These are phyloP conservation scores for Aspergillus phoenicis DNA, from an alignment of 2,329 filamentous ascomycete genomes.

Conservation along the genomic window DNA sequence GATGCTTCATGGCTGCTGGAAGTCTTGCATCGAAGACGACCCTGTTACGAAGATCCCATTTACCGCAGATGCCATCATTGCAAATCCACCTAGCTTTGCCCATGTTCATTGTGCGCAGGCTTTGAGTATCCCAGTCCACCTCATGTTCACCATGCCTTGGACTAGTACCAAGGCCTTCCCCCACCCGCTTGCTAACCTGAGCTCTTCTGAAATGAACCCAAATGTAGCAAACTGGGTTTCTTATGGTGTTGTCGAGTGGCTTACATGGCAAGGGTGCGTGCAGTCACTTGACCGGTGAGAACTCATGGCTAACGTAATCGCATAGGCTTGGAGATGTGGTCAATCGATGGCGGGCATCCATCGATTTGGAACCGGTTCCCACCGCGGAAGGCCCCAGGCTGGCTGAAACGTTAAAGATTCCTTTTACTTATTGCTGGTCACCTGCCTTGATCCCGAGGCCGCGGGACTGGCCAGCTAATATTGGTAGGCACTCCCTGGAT, in stretches of 20 bases:
- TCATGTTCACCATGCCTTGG: conserved; percentile 60
- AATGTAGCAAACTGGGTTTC: conserved; percentile 48
- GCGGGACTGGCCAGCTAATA: conserved; percentile 42
- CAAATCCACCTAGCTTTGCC: conserved; percentile 57
- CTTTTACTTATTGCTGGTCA: conserved; percentile 52
- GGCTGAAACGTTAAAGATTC: conserved; percentile 40
- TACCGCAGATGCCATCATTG: conserved; percentile 58
- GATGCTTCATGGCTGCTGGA: conserved; percentile 46
- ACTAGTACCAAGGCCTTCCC: conserved; percentile 49
- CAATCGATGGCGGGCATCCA: conserved; percentile 45
- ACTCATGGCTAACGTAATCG: background rate
- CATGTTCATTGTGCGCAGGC: conserved; percentile 57
- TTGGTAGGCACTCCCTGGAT: conserved; percentile 27
- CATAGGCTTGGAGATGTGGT: conserved; percentile 49
- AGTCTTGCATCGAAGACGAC: conserved; percentile 42
- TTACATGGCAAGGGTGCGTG: conserved; percentile 54
- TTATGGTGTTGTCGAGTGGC: conserved; percentile 51
- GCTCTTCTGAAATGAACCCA: conserved; percentile 36
- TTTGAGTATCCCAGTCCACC: conserved; percentile 53
- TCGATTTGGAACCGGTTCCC: conserved; percentile 46
- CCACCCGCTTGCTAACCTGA: conserved; percentile 55
- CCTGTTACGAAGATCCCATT: conserved; percentile 44
- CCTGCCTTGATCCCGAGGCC: conserved; percentile 46
- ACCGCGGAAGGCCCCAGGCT: conserved; percentile 41
- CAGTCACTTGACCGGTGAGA: background rate